These are phyloP conservation scores for Exserohilum rostratum DNA, from an alignment of 2,329 filamentous ascomycete genomes.

Conservation along the genomic window DNA sequence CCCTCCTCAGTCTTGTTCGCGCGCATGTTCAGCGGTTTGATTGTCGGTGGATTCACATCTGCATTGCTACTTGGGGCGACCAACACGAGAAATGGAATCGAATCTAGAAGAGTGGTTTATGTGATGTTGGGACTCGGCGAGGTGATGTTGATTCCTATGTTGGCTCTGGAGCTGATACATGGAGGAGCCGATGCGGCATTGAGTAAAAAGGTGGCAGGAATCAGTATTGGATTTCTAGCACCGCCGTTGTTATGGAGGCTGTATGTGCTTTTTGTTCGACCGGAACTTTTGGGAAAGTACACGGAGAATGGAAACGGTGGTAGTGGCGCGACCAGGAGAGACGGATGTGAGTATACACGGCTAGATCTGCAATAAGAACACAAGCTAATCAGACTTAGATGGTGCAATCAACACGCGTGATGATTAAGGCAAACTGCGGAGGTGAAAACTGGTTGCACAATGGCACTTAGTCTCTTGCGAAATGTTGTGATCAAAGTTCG, in stretches of 20 bases:
- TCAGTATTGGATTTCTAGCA: slow-evolving; percentile 23
- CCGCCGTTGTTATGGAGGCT: slow-evolving; percentile 33
- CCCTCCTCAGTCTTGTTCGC: slow-evolving; percentile 32
- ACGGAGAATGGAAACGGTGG: slow-evolving; percentile 10
- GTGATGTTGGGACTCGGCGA: slow-evolving; percentile 31
- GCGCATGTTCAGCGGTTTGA: slow-evolving; percentile 29
- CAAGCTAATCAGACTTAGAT: slow-evolving; percentile 6
- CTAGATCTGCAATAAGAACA: background rate
- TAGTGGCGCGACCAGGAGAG: background rate
- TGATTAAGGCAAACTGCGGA: background rate
- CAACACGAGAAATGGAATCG: slow-evolving; percentile 34
- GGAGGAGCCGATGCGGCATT: slow-evolving; percentile 26
- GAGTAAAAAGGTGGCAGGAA: slow-evolving; percentile 22
- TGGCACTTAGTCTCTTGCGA: background rate
- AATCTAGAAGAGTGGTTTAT: slow-evolving; percentile 31
- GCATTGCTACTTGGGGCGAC: slow-evolving; percentile 29
- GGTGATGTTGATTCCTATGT: slow-evolving; percentile 26
- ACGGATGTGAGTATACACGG: slow-evolving; percentile 8
- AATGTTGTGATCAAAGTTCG: background rate
- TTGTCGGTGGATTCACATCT: slow-evolving; percentile 33
- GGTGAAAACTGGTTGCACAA: background rate
- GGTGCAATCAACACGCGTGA: slow-evolving; percentile 6
- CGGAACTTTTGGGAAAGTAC: slow-evolving; percentile 32
- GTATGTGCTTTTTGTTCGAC: slow-evolving; percentile 30
- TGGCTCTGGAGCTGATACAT: slow-evolving; percentile 27